Evolutionary conservation across 768 basidiomycete genomes (phyloP).

Genomic region (Rhodotorula kratochvilovae): DNA sequence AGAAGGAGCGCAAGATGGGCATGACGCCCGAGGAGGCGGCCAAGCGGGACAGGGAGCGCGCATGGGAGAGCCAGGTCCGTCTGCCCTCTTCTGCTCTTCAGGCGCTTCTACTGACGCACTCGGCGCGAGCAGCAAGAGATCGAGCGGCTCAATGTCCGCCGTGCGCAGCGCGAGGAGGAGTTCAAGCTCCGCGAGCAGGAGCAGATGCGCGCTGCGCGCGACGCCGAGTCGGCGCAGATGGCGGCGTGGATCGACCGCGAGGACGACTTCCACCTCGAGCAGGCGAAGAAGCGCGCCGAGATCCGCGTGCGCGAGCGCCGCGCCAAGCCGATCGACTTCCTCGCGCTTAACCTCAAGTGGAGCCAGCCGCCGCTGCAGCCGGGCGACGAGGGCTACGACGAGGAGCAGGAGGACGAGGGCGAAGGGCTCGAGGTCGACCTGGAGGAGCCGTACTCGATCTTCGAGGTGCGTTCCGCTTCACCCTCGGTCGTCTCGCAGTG

Average conservation of each 20-base stretch:
- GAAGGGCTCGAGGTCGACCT: slow-evolving; percentile 93
- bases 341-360: slow-evolving; percentile 92
- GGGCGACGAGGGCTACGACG: slow-evolving; percentile 53
- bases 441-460: slow-evolving; percentile 96
- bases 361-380: slow-evolving; percentile 55
- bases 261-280: slow-evolving; percentile 92
- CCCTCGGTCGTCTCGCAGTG: neutral
- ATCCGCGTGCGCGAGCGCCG: slow-evolving; percentile 93
- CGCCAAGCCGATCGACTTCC: slow-evolving; percentile 96
- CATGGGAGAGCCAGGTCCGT: slow-evolving; percentile 71
- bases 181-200: slow-evolving; percentile 85
- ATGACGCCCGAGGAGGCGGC: slow-evolving; percentile 72
- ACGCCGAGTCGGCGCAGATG: slow-evolving; percentile 95
- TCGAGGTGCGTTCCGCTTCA: slow-evolving; percentile 62
- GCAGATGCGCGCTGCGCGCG: slow-evolving; percentile 75
- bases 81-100: neutral
- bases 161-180: slow-evolving; percentile 90
- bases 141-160: slow-evolving; percentile 78
- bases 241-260: slow-evolving; percentile 96
- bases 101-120: no score
- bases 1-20: slow-evolving; percentile 88
- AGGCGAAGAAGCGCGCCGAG: slow-evolving; percentile 80
- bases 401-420: slow-evolving; percentile 69
- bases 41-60: slow-evolving; percentile 68
- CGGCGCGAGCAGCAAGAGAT: slow-evolving; percentile 62